These are phyloP conservation scores for Trichoderma hamatum DNA, from an alignment of 2,329 filamentous ascomycete species.

Conservation along the genomic window DNA sequence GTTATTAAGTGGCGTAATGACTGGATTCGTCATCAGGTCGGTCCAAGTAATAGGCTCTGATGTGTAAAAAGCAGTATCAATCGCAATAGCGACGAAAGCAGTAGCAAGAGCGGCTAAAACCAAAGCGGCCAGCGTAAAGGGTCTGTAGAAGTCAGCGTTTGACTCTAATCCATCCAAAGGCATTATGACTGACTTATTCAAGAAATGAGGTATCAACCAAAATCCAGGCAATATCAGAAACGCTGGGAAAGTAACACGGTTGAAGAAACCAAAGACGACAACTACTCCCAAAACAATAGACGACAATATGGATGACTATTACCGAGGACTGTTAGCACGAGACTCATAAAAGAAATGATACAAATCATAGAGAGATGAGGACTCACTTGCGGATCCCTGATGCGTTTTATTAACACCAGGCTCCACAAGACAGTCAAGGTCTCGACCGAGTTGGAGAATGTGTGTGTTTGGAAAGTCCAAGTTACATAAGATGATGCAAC, in stretches of 20 bases:
- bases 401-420: slow-evolving; percentile 85
- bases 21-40: slow-evolving; percentile 64
- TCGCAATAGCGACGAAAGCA: slow-evolving; percentile 70
- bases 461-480: slow-evolving; percentile 98
- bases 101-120: slow-evolving; percentile 68
- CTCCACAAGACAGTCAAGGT: slow-evolving; percentile 93
- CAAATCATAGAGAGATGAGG: not conserved
- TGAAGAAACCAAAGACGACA: slow-evolving; percentile 85
- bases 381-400: slow-evolving; percentile 74
- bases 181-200: slow-evolving; percentile 66
- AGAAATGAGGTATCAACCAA: slow-evolving; percentile 82
- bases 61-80: slow-evolving; percentile 86
- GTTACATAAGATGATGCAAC: slow-evolving; percentile 97
- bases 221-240: slow-evolving; percentile 85
- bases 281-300: slow-evolving; percentile 80
- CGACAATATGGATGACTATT: slow-evolving; percentile 74
- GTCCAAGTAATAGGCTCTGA: slow-evolving; percentile 64
- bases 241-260: slow-evolving; percentile 94
- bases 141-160: slow-evolving; percentile 45
- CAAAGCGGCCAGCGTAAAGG: slow-evolving; percentile 64
- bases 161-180: not conserved
- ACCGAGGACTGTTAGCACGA: slow-evolving; percentile 49
- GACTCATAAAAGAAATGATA: not conserved
- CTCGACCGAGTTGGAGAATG: slow-evolving; percentile 96
- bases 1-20: slow-evolving; percentile 79